phyloP scores from a whole-genome alignment of 2,329 filamentous ascomycete species.

The Rhinocladiella similis region DNA sequence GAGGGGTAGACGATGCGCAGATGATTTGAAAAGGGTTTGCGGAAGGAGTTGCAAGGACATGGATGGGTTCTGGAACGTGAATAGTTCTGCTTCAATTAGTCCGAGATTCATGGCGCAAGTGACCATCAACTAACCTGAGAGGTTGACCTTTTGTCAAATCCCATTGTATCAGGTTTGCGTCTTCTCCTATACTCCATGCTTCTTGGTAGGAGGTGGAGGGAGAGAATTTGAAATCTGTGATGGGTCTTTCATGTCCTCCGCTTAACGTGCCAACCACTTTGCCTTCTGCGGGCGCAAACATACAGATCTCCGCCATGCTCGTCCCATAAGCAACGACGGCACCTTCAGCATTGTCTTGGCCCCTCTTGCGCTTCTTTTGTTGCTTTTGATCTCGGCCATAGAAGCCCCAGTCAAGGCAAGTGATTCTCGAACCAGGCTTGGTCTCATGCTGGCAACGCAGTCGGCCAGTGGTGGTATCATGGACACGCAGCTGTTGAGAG shows the following conservation, averaged over 20 bases:
- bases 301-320: constrained; percentile 48
- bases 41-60: constrained; percentile 43
- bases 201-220: constrained; percentile 47
- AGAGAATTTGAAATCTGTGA: constrained; percentile 54
- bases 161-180: constrained; percentile 55
- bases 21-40: constrained; percentile 45
- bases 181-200: constrained; percentile 56
- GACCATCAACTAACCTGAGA: constrained; percentile 40
- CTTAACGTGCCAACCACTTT: constrained; percentile 46
- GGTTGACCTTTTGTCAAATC: constrained; percentile 46
- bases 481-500: constrained; percentile 53
- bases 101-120: not conserved
- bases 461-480: constrained; percentile 51
- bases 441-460: constrained; percentile 53
- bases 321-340: constrained; percentile 52
- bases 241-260: constrained; percentile 48
- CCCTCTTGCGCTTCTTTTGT: constrained; percentile 55
- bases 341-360: constrained; percentile 39
- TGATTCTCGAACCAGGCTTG: constrained; percentile 47
- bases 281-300: constrained; percentile 52
- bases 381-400: constrained; percentile 39
- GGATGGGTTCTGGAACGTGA: constrained; percentile 43
- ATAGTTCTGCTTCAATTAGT: constrained; percentile 39
- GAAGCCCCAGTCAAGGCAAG: constrained; percentile 54
- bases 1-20: constrained; percentile 52